Percentiles rank a stretch among this genome's conserved stretches.
Evolutionary conservation across 768 basidiomycete species (phyloP).

Genomic region (Agaricus bisporus): DNA sequence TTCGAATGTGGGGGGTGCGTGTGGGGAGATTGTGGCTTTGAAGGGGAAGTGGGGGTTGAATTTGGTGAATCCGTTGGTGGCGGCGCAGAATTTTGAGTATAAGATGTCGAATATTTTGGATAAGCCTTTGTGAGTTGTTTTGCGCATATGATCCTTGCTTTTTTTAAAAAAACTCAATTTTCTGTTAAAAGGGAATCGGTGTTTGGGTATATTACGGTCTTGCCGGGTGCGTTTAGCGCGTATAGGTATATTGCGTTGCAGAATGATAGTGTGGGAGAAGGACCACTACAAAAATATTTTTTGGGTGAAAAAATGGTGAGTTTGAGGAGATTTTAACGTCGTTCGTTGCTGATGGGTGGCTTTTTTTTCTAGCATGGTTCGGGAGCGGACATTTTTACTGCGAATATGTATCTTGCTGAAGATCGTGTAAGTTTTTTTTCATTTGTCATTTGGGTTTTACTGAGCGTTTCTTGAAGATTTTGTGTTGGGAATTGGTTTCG

Average conservation of each 20-base stretch:
- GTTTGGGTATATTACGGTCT: constrained; percentile 92
- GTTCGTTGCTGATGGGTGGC: no score
- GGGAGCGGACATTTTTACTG: constrained; percentile 87
- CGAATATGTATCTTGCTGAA: constrained; percentile 95
- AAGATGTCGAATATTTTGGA: constrained; percentile 93
- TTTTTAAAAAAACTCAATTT: neutral
- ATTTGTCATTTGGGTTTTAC: neutral
- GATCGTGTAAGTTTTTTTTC: constrained; percentile 48
- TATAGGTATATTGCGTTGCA: constrained; percentile 89
- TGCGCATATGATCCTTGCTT: neutral
- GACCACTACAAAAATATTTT: constrained; percentile 94
- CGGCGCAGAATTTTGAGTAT: constrained; percentile 89
- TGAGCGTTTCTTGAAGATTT: constrained; percentile 45
- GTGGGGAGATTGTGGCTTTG: constrained; percentile 91
- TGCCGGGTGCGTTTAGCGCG: constrained; percentile 90
- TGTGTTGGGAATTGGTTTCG: constrained; percentile 98
- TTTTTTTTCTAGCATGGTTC: no score
- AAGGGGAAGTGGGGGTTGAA: constrained; percentile 81
- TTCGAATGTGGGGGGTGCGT: constrained; percentile 86
- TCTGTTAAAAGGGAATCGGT: constrained; percentile 52
- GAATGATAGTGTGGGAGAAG: constrained; percentile 78
- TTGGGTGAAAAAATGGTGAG: constrained; percentile 87
- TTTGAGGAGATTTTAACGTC: no score
- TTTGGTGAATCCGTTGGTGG: constrained; percentile 68
- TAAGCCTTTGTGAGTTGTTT: constrained; percentile 59